phyloP scores from a whole-genome alignment of 1,284 basidiomycete genomes.

The Pseudozyma tsukubaensis region DNA sequence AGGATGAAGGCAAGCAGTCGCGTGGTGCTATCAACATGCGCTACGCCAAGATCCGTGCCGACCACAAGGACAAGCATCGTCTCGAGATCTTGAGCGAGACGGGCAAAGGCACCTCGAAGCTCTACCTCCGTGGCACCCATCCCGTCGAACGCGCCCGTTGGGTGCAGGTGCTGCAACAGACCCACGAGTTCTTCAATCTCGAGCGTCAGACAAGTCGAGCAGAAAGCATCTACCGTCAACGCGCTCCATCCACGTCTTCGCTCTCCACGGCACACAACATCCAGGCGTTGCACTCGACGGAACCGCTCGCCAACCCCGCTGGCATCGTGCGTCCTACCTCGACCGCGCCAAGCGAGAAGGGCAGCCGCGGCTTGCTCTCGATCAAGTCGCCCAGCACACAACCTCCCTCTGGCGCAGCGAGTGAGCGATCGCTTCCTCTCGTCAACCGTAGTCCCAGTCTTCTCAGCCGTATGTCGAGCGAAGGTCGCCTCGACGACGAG shows the following conservation, averaged over 20 bases:
- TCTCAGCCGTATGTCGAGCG: conserved; percentile 47
- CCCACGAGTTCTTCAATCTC: conserved; percentile 57
- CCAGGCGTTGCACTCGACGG: neutral
- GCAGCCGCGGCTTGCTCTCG: conserved; percentile 41
- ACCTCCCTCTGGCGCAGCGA: conserved; percentile 39
- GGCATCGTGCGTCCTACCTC: conserved; percentile 42
- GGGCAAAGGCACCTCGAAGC: conserved; percentile 75
- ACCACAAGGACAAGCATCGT: conserved; percentile 75
- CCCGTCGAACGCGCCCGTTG: conserved; percentile 64
- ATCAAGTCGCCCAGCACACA: conserved; percentile 35
- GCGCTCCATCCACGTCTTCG: conserved; percentile 37
- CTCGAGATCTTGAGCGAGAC: conserved; percentile 81
- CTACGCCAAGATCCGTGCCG: conserved; percentile 73
- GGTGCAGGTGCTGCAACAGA: conserved; percentile 66
- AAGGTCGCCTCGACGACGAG: conserved; percentile 38
- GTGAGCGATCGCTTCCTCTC: conserved; percentile 34
- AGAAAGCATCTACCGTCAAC: conserved; percentile 46
- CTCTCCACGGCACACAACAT: conserved; percentile 11
- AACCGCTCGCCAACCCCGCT: conserved; percentile 30
- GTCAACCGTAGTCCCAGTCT: conserved; percentile 53
- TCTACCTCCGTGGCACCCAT: conserved; percentile 88
- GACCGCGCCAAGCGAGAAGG: conserved; percentile 36
- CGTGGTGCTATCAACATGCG: conserved; percentile 91
- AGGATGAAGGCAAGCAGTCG: conserved; percentile 87
- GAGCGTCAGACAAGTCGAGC: conserved; percentile 47